A percentile compares a stretch with the other conserved stretches of the same genome.
Conservation (phyloP, 495 filamentous ascomycete species). For the Hyaloscypha hepaticicola region DNA sequence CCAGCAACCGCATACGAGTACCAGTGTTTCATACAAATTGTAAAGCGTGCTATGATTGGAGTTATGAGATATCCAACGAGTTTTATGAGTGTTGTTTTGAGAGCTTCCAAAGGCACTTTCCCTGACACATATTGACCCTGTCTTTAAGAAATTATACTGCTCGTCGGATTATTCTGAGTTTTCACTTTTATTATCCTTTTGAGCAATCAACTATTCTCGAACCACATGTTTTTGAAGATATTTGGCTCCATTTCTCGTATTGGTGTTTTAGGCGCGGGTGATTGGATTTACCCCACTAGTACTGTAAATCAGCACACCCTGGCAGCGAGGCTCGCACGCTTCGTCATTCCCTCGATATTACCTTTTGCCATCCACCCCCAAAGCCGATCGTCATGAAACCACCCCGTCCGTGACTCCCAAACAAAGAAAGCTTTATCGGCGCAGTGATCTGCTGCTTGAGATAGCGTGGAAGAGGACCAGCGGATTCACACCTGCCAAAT, state of each 20-base stretch:
- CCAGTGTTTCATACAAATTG: too few relatives aligned
- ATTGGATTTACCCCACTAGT: not conserved
- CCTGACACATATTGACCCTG: too few relatives aligned
- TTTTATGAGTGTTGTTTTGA: too few relatives aligned
- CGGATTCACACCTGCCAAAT: not conserved
- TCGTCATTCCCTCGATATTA: not conserved
- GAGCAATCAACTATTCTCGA: not conserved
- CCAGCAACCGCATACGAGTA: too few relatives aligned
- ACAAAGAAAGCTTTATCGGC: slow-evolving; percentile 6
- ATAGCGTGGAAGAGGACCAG: not conserved
- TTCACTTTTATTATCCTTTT: too few relatives aligned
- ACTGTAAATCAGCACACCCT: not conserved
- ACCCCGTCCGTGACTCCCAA: slow-evolving; percentile 1
- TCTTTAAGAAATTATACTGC: too few relatives aligned
- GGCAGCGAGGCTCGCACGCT: not conserved
- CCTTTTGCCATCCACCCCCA: not conserved
- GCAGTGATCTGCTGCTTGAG: not conserved
- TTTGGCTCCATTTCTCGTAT: not conserved
- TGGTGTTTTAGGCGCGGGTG: not conserved
- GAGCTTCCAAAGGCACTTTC: too few relatives aligned
- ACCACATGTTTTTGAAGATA: not conserved
- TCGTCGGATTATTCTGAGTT: too few relatives aligned
- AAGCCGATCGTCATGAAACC: not conserved
- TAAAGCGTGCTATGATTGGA: too few relatives aligned
- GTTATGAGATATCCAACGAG: too few relatives aligned